Conservation (phyloP, 192 early-diverging fungal genomes). For the Paraglomus occultum region DNA sequence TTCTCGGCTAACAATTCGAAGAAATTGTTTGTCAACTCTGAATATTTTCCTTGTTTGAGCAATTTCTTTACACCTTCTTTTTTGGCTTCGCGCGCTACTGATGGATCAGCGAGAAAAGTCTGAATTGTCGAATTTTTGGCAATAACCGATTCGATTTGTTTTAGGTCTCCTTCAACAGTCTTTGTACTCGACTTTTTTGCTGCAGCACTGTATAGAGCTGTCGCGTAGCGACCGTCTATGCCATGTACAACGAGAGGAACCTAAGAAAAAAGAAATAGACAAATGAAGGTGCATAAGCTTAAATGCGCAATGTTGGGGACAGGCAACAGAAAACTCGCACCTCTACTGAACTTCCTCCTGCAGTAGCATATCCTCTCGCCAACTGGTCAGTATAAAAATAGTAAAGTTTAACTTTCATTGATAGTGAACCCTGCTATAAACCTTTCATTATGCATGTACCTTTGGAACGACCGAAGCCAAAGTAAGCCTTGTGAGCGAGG, state of each 20-base stretch:
- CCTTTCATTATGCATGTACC: too few species aligned
- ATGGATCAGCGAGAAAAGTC: slow-evolving; percentile 82
- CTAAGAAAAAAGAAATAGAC: slow-evolving; percentile 40
- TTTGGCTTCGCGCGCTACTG: slow-evolving; percentile 78
- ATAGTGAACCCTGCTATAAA: too few species aligned
- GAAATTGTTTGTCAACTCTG: slow-evolving; percentile 86
- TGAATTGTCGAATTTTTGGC: slow-evolving; percentile 70
- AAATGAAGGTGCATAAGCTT: too few species aligned
- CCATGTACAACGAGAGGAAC: slow-evolving; percentile 83
- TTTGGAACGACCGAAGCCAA: too few species aligned
- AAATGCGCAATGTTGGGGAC: too few species aligned
- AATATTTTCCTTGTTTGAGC: slow-evolving; percentile 64
- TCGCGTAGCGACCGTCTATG: slow-evolving; percentile 96
- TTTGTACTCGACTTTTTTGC: slow-evolving; percentile 76
- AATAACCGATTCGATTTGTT: slow-evolving; percentile 61
- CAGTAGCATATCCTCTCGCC: too few species aligned
- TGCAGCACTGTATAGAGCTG: slow-evolving; percentile 93
- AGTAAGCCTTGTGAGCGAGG: too few species aligned
- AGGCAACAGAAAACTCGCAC: too few species aligned
- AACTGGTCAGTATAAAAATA: too few species aligned
- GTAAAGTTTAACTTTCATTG: too few species aligned
- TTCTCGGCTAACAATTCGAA: slow-evolving; percentile 92
- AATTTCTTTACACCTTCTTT: slow-evolving; percentile 68
- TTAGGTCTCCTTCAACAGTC: slow-evolving; percentile 82
- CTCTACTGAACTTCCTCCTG: too few species aligned